A percentile compares a stretch with the other conserved stretches of the same genome.
Evolutionary conservation across 2,329 filamentous ascomycete genomes (phyloP).

Genomic region (Pseudopyrenochaeta lycopersici): DNA sequence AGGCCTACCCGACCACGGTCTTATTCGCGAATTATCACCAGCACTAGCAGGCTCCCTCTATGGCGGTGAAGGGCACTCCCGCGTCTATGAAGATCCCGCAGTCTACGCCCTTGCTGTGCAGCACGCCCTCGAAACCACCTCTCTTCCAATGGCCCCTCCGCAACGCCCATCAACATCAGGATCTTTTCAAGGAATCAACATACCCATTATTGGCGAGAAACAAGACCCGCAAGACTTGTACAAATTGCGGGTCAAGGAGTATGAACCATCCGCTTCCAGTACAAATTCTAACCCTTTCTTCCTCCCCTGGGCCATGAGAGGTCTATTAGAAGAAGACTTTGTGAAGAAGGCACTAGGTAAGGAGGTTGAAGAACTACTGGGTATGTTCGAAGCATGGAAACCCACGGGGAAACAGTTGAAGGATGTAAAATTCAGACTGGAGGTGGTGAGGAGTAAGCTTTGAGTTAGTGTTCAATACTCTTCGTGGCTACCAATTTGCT

Average conservation of each 20-base stretch:
- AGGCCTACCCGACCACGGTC: slow-evolving; percentile 89
- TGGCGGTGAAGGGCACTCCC: slow-evolving; percentile 89
- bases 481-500: too few relatives aligned
- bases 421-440: slow-evolving; percentile 93
- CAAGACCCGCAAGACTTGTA: slow-evolving; percentile 34
- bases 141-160: slow-evolving; percentile 36
- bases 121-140: slow-evolving; percentile 59
- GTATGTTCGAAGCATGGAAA: slow-evolving; percentile 92
- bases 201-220: slow-evolving; percentile 40
- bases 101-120: slow-evolving; percentile 74
- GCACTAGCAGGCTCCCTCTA: slow-evolving; percentile 92
- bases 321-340: slow-evolving; percentile 88
- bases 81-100: slow-evolving; percentile 87
- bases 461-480: slow-evolving; percentile 31
- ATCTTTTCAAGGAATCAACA: slow-evolving; percentile 41
- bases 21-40: slow-evolving; percentile 87
- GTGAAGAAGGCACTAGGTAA: slow-evolving; percentile 81
- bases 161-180: slow-evolving; percentile 31
- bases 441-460: slow-evolving; percentile 88
- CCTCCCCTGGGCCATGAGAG: slow-evolving; percentile 94
- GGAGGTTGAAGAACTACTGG: slow-evolving; percentile 82
- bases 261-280: slow-evolving; percentile 34
- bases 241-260: slow-evolving; percentile 44
- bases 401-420: slow-evolving; percentile 89
- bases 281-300: slow-evolving; percentile 80